These are phyloP conservation scores for Bolboschoenus planiculmis DNA, from an alignment of 176 grass and related monocot species.

Conservation along the genomic window DNA sequence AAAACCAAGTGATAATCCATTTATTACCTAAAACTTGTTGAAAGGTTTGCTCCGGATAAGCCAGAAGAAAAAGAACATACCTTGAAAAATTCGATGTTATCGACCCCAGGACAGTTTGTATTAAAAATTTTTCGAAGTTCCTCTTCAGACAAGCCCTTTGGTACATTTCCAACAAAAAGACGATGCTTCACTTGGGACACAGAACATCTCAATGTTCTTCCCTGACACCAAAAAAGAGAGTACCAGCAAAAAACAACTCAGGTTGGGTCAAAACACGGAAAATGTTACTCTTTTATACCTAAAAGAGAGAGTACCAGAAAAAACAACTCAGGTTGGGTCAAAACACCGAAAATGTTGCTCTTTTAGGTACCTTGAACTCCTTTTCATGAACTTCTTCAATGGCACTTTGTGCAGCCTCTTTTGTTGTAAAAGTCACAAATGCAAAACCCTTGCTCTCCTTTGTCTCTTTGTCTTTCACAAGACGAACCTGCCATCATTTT, in stretches of 20 bases:
- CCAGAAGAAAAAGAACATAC: slow-evolving; percentile 25
- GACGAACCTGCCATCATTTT: slow-evolving; percentile 54
- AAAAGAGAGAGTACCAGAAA: neutral
- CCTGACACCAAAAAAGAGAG: slow-evolving; percentile 39
- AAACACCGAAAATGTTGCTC: neutral
- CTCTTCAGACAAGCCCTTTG: slow-evolving; percentile 85
- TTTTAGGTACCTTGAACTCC: slow-evolving; percentile 65
- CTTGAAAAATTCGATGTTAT: slow-evolving; percentile 94
- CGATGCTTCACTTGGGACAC: slow-evolving; percentile 86
- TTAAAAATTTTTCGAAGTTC: slow-evolving; percentile 76
- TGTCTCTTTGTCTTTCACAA: slow-evolving; percentile 87
- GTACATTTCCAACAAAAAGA: slow-evolving; percentile 92
- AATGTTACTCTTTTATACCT: neutral
- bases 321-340: neutral
- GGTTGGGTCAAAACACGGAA: neutral
- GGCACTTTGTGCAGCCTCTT: slow-evolving; percentile 52
- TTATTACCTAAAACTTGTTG: neutral
- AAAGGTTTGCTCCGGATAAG: neutral
- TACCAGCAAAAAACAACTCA: neutral
- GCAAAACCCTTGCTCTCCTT: slow-evolving; percentile 92
- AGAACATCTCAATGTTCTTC: slow-evolving; percentile 85
- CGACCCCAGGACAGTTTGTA: slow-evolving; percentile 69
- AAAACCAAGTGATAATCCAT: neutral
- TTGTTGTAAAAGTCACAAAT: slow-evolving; percentile 59
- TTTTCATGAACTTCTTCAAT: slow-evolving; percentile 81